Evolutionary conservation across 1,139 yeast genomes (phyloP).

Genomic region (Suhomyces anneliseae): DNA sequence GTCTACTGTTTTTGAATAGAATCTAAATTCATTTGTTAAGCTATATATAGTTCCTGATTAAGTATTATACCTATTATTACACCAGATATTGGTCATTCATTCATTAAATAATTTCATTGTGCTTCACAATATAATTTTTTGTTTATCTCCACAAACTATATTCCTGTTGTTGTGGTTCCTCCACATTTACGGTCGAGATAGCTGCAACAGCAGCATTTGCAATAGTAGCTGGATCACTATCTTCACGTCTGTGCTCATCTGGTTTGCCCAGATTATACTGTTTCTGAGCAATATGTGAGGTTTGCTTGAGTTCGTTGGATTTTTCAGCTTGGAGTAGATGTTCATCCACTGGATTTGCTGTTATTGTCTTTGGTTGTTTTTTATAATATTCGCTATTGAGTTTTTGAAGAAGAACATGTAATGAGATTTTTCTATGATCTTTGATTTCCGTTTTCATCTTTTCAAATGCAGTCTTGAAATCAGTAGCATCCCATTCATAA

Average conservation of each 20-base stretch:
- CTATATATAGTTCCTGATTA: too few relatives aligned
- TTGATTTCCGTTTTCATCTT: constrained; percentile 32
- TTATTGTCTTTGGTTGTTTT: constrained; percentile 4
- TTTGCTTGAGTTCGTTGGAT: neutral
- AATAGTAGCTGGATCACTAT: constrained; percentile 30
- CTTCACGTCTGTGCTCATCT: neutral
- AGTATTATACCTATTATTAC: too few relatives aligned
- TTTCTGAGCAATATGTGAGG: neutral
- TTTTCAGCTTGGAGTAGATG: constrained; percentile 1
- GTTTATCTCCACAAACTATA: constrained; percentile 37
- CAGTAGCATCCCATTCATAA: constrained; percentile 30
- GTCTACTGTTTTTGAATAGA: too few relatives aligned
- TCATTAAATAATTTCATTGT: neutral
- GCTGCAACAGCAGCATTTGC: constrained; percentile 43
- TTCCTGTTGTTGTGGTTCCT: constrained; percentile 34
- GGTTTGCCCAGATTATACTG: constrained; percentile 1
- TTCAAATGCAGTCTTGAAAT: constrained; percentile 38
- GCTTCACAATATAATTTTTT: neutral
- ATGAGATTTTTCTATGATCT: constrained; percentile 28
- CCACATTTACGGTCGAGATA: constrained; percentile 30
- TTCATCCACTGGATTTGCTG: constrained; percentile 5
- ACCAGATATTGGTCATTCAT: too few relatives aligned
- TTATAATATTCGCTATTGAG: constrained; percentile 22
- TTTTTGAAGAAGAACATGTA: constrained; percentile 25
- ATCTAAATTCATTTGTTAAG: too few relatives aligned